Conservation (phyloP, 2,329 filamentous ascomycete genomes). For the Aphanocladium album region DNA sequence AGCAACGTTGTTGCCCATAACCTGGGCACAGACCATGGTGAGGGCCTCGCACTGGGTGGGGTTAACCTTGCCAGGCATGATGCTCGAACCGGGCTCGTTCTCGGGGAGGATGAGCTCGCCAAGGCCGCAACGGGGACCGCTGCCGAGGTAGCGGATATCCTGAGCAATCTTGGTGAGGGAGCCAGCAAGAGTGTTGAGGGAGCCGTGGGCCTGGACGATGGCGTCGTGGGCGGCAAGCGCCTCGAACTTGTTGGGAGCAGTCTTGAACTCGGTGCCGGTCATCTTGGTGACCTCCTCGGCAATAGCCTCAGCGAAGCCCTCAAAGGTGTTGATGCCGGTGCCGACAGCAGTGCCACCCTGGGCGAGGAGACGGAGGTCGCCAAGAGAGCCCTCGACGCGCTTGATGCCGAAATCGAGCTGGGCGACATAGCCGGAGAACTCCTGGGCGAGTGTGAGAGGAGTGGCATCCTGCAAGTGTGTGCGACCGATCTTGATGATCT, state of each 20-base stretch:
- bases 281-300: constrained; percentile 86
- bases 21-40: constrained; percentile 96
- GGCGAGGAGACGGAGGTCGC: constrained; percentile 79
- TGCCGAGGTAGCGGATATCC: constrained; percentile 95
- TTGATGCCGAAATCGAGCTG: constrained; percentile 89
- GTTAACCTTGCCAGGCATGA: constrained; percentile 99
- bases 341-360: constrained; percentile 97
- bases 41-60: constrained; percentile 96
- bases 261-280: constrained; percentile 90
- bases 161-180: constrained; percentile 98
- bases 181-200: constrained; percentile 84
- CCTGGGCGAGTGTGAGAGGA: constrained; percentile 89
- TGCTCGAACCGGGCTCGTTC: constrained; percentile 95
- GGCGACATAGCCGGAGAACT: constrained; percentile 95
- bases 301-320: constrained; percentile 90
- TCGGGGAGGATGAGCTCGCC: constrained; percentile 91
- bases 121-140: constrained; percentile 89
- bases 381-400: constrained; percentile 76
- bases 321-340: constrained; percentile 95
- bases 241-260: constrained; percentile 98
- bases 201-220: constrained; percentile 87
- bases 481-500: constrained; percentile 98
- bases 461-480: constrained; percentile 98
- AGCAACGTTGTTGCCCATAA: constrained; percentile 95
- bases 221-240: constrained; percentile 93